Percentiles rank a stretch among this genome's conserved stretches.
Conservation (phyloP, 2,329 filamentous ascomycete species). For the Emmonsia crescens region DNA sequence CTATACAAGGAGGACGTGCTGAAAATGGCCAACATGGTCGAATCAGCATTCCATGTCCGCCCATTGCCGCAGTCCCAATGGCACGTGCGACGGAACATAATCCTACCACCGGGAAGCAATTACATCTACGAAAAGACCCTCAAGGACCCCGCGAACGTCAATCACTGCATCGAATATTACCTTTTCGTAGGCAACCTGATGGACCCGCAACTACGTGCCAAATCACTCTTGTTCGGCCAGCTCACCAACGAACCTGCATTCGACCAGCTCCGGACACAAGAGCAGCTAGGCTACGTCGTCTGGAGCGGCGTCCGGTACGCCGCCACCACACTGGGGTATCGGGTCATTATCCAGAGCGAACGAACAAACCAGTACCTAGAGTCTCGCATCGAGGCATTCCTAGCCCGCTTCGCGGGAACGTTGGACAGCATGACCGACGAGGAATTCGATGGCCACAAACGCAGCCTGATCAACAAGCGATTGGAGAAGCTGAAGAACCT, state of each 20-base stretch:
- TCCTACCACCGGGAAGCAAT: conserved; percentile 70
- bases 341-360: conserved; percentile 90
- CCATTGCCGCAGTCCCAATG: conserved; percentile 66
- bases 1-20: conserved; percentile 88
- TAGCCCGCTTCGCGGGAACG: conserved; percentile 54
- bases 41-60: conserved; percentile 64
- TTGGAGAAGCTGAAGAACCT: conserved; percentile 91
- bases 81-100: conserved; percentile 63
- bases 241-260: conserved; percentile 90
- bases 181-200: conserved; percentile 59
- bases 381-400: conserved; percentile 74
- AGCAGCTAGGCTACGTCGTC: conserved; percentile 94
- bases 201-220: conserved; percentile 61
- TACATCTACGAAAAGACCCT: conserved; percentile 71
- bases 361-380: conserved; percentile 75
- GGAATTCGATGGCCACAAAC: conserved; percentile 85
- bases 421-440: conserved; percentile 66
- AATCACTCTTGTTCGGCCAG: conserved; percentile 71
- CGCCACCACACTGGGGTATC: conserved; percentile 70
- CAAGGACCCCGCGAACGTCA: conserved; percentile 79
- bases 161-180: conserved; percentile 73
- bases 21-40: conserved; percentile 71
- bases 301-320: conserved; percentile 66
- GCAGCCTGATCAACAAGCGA: conserved; percentile 74
- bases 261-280: conserved; percentile 88